Conservation (phyloP, 164 flowering plant species). For the Malania oleifera region DNA sequence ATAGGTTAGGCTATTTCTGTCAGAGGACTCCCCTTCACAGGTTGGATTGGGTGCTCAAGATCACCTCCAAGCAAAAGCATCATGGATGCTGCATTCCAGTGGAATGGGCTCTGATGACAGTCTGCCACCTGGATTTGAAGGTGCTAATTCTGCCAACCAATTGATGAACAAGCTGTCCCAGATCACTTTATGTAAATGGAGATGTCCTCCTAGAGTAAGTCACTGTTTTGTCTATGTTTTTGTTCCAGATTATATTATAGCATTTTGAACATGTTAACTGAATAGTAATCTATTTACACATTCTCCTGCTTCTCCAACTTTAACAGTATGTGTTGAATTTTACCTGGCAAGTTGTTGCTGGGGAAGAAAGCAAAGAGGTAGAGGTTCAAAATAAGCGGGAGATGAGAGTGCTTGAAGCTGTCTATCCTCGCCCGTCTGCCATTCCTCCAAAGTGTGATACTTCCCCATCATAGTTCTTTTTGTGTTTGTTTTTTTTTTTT, state of each 20-base stretch:
- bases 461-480: constrained; percentile 1
- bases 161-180: constrained; percentile 42
- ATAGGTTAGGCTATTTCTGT: constrained; percentile 75
- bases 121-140: constrained; percentile 93
- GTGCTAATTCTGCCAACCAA: constrained; percentile 32
- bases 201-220: constrained; percentile 65
- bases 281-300: no score
- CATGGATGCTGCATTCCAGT: constrained; percentile 45
- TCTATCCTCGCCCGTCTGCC: constrained; percentile 81
- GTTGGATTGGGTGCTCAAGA: constrained; percentile 75
- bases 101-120: constrained; percentile 48
- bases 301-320: not conserved
- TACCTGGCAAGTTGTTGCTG: constrained; percentile 80
- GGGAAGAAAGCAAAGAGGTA: constrained; percentile 82
- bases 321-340: constrained; percentile 49
- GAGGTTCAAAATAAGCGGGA: constrained; percentile 63
- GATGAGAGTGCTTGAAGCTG: constrained; percentile 81
- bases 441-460: constrained; percentile 74
- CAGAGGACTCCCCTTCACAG: constrained; percentile 83
- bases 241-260: no score
- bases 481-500: not conserved
- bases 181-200: constrained; percentile 66
- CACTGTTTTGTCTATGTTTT: not conserved
- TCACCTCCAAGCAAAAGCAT: constrained; percentile 80
- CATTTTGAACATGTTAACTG: no score